Evolutionary conservation across 1,284 basidiomycete genomes (phyloP).

Genomic region (Microbotryum scabiosae): DNA sequence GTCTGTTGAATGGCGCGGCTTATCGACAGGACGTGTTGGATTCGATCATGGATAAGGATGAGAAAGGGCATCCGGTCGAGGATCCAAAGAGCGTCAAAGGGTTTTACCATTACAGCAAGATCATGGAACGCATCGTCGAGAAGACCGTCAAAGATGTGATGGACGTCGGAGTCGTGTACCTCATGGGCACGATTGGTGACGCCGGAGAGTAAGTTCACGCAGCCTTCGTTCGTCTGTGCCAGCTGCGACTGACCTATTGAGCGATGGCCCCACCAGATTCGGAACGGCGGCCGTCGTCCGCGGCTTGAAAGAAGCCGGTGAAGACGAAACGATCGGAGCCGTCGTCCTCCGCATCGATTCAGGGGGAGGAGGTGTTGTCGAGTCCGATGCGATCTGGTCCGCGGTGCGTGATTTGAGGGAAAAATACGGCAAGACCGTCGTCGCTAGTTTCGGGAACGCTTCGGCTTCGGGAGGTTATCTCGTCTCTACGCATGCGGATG

Average conservation of each 20-base stretch:
- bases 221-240: too few relatives aligned
- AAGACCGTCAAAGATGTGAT: slow-evolving; percentile 35
- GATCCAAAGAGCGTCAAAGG: slow-evolving; percentile 22
- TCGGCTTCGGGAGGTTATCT: slow-evolving; percentile 42
- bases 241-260: too few relatives aligned
- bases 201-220: slow-evolving; percentile 14
- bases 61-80: slow-evolving; percentile 15
- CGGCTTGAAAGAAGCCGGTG: slow-evolving; percentile 42
- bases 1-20: slow-evolving; percentile 39
- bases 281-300: slow-evolving; percentile 40
- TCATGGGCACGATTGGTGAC: slow-evolving; percentile 40
- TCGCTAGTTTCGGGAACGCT: slow-evolving; percentile 43
- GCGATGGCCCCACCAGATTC: too few relatives aligned
- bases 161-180: slow-evolving; percentile 42
- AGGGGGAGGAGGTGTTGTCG: slow-evolving; percentile 43
- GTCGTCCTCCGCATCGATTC: slow-evolving; percentile 44
- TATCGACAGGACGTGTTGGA: slow-evolving; percentile 40
- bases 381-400: slow-evolving; percentile 43
- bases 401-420: slow-evolving; percentile 39
- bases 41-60: slow-evolving; percentile 30
- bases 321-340: slow-evolving; percentile 40
- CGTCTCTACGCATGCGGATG: slow-evolving; percentile 37
- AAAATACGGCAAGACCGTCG: slow-evolving; percentile 40
- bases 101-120: slow-evolving; percentile 37
- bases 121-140: slow-evolving; percentile 31